Percentiles rank a stretch among this genome's conserved stretches.
Evolutionary conservation across 441 rosid species (phyloP).

Genomic region (Erodium moschatum): DNA sequence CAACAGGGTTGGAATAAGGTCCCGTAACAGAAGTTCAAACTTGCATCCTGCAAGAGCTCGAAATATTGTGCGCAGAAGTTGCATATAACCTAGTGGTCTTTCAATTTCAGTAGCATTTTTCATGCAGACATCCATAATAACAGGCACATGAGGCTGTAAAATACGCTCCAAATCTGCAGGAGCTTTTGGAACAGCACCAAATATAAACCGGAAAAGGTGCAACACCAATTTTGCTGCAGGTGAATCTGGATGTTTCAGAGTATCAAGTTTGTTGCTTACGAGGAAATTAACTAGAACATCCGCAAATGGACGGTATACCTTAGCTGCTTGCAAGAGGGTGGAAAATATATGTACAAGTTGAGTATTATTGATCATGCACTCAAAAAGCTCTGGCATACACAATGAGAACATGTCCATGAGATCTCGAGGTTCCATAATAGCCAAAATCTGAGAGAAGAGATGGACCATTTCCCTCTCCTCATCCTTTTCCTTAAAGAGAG

Average conservation of each 20-base stretch:
- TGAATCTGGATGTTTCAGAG: constrained; percentile 75
- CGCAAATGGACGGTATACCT: constrained; percentile 82
- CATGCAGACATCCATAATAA: constrained; percentile 89
- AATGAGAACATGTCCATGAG: constrained; percentile 97
- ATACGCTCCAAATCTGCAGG: constrained; percentile 92
- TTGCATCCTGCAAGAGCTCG: constrained; percentile 94
- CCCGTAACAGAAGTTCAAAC: constrained; percentile 78
- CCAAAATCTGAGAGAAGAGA: constrained; percentile 78
- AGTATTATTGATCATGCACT: constrained; percentile 81
- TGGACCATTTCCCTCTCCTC: constrained; percentile 91
- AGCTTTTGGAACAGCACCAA: constrained; percentile 78
- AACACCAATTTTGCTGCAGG: constrained; percentile 75
- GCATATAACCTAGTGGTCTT: constrained; percentile 85
- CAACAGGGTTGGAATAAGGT: constrained; percentile 70
- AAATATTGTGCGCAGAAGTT: constrained; percentile 85
- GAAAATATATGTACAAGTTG: constrained; percentile 87
- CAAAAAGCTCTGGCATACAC: constrained; percentile 95
- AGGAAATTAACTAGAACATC: constrained; percentile 88
- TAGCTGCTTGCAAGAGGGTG: constrained; percentile 62
- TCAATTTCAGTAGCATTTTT: constrained; percentile 90
- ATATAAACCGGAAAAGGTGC: constrained; percentile 79
- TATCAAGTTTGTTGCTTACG: constrained; percentile 76
- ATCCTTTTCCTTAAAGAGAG: constrained; percentile 95
- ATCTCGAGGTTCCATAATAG: constrained; percentile 96
- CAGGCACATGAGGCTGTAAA: constrained; percentile 87